These are phyloP conservation scores for Hymenoscyphus fructigenus DNA, from an alignment of 2,329 filamentous ascomycete species.

Conservation along the genomic window DNA sequence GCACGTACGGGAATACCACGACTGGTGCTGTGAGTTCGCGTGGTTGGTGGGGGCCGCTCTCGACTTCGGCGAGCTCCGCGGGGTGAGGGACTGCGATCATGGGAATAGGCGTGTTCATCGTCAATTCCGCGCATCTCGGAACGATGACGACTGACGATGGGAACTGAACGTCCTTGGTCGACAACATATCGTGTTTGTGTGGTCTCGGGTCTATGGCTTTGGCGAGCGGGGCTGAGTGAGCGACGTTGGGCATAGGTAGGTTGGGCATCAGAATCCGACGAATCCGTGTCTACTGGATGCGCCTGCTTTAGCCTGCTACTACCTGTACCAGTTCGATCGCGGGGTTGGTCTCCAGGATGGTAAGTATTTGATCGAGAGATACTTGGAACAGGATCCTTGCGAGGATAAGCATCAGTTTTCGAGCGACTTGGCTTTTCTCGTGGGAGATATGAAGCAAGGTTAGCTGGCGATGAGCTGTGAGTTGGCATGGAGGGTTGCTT, in stretches of 20 bases:
- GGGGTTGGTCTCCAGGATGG: slow-evolving; percentile 21
- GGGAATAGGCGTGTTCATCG: slow-evolving; percentile 20
- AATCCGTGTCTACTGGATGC: slow-evolving; percentile 23
- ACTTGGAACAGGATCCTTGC: slow-evolving; percentile 28
- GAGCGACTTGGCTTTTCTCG: slow-evolving; percentile 33
- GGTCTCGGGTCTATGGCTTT: slow-evolving; percentile 15
- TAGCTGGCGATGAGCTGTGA: slow-evolving; percentile 33
- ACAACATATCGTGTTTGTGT: slow-evolving; percentile 29
- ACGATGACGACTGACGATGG: slow-evolving; percentile 22
- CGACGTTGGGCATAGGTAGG: slow-evolving; percentile 13
- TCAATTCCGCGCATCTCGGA: slow-evolving; percentile 20
- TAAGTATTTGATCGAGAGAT: slow-evolving; percentile 34
- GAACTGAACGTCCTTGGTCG: slow-evolving; percentile 26
- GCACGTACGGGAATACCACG: slow-evolving; percentile 4
- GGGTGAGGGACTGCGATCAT: slow-evolving; percentile 30
- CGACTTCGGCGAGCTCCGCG: slow-evolving; percentile 17
- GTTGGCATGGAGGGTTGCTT: slow-evolving; percentile 30
- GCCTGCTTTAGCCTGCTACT: slow-evolving; percentile 28
- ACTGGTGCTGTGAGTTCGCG: slow-evolving; percentile 13
- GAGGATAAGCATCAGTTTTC: slow-evolving; percentile 32
- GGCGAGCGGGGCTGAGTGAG: slow-evolving; percentile 24
- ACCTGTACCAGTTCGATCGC: slow-evolving; percentile 15
- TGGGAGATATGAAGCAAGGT: slow-evolving; percentile 11
- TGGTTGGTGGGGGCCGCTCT: slow-evolving; percentile 20
- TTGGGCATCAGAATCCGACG: slow-evolving; percentile 18